Percentiles rank a stretch among this genome's conserved stretches.
These are phyloP conservation scores for Lachancea meyersii DNA, from an alignment of 805 yeast species.

Conservation along the genomic window DNA sequence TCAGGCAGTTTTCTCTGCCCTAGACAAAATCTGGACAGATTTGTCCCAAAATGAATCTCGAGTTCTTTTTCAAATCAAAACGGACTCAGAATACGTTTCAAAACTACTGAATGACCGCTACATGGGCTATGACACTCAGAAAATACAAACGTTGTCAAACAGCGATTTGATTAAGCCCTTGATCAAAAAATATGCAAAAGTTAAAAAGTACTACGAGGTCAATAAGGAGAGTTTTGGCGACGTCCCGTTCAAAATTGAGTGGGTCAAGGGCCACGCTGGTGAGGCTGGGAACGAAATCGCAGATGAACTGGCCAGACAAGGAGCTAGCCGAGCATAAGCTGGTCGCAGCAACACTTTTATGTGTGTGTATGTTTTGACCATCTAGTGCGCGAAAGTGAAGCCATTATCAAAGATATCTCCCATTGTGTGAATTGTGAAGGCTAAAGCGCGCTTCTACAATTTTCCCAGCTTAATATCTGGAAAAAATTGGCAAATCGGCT, in stretches of 20 bases:
- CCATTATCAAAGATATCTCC: too few species aligned
- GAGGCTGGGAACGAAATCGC: constrained; percentile 69
- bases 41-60: constrained; percentile 16
- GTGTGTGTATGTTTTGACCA: too few species aligned
- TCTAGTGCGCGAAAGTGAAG: too few species aligned
- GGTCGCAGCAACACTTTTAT: too few species aligned
- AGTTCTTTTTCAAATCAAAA: constrained; percentile 39
- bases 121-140: constrained; percentile 47
- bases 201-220: constrained; percentile 35
- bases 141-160: constrained; percentile 25
- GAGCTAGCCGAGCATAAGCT: constrained; percentile 37
- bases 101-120: constrained; percentile 55
- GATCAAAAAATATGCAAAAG: constrained; percentile 39
- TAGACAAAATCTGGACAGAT: constrained; percentile 36
- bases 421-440: too few species aligned
- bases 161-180: constrained; percentile 28
- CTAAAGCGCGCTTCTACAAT: too few species aligned
- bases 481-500: constrained; percentile 23
- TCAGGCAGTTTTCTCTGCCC: constrained; percentile 55
- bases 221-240: constrained; percentile 28
- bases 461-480: constrained; percentile 13
- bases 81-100: constrained; percentile 69
- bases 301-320: constrained; percentile 65
- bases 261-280: constrained; percentile 74
- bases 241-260: constrained; percentile 40